These are phyloP conservation scores for Lepidopterella palustris DNA, from an alignment of 495 filamentous ascomycete genomes.

Conservation along the genomic window DNA sequence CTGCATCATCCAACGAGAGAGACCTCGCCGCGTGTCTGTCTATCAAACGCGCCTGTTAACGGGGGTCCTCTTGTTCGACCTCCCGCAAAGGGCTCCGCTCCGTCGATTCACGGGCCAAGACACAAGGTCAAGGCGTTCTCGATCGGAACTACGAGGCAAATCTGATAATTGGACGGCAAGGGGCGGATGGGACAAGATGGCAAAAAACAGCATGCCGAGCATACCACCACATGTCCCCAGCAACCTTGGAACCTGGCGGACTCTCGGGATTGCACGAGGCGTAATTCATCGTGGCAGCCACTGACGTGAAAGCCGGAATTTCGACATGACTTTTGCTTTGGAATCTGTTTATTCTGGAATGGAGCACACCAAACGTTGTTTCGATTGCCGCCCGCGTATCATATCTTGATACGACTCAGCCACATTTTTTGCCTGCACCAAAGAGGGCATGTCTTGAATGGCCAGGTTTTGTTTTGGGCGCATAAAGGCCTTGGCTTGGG, in stretches of 20 bases:
- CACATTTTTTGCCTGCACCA: constrained; percentile 1
- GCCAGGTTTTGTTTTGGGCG: too few relatives aligned
- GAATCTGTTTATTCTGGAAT: background rate
- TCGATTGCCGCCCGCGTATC: background rate
- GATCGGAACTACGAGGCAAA: background rate
- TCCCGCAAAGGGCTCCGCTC: background rate
- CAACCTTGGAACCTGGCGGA: too few relatives aligned
- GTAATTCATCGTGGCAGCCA: too few relatives aligned
- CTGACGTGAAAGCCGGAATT: background rate
- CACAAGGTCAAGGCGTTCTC: background rate
- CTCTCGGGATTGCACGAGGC: too few relatives aligned
- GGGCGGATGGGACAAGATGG: too few relatives aligned
- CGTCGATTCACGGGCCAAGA: background rate
- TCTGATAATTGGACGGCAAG: too few relatives aligned
- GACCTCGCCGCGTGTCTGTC: background rate
- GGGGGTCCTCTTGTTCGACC: background rate
- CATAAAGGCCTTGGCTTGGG: background rate
- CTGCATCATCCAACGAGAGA: background rate
- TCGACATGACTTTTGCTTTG: background rate
- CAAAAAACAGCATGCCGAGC: too few relatives aligned
- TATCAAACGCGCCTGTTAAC: background rate
- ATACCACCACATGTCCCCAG: too few relatives aligned
- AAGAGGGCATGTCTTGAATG: too few relatives aligned
- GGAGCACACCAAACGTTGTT: background rate
- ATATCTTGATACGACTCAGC: background rate